Evolutionary conservation across 2,329 filamentous ascomycete species (phyloP).

Genomic region (Pseudogymnoascus verrucosus): DNA sequence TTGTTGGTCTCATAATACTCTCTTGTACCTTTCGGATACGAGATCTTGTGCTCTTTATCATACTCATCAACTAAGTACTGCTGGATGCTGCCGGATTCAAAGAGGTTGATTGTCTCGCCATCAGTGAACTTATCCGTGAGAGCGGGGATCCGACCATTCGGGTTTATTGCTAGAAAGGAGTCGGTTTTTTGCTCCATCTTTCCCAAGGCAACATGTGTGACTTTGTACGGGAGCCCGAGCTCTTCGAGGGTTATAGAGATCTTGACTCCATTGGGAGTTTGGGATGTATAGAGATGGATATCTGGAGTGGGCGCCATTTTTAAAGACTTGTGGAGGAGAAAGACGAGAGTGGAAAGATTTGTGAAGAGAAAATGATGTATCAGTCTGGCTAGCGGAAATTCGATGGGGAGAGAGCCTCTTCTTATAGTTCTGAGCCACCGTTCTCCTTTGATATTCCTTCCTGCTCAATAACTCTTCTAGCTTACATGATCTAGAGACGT

Average conservation of each 20-base stretch:
- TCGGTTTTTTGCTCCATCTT: slow-evolving; percentile 76
- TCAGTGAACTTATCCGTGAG: slow-evolving; percentile 71
- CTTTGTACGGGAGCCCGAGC: slow-evolving; percentile 73
- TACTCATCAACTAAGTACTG: slow-evolving; percentile 78
- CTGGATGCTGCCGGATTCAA: slow-evolving; percentile 77
- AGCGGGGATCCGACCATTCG: slow-evolving; percentile 85
- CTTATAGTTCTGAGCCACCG: not conserved
- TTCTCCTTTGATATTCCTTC: not conserved
- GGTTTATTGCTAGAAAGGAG: slow-evolving; percentile 88
- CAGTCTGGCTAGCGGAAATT: not conserved
- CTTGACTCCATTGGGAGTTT: slow-evolving; percentile 87
- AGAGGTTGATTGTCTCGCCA: slow-evolving; percentile 65
- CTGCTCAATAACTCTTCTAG: not conserved
- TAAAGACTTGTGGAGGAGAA: slow-evolving; percentile 17
- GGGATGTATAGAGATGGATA: slow-evolving; percentile 46
- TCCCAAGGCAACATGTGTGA: slow-evolving; percentile 60
- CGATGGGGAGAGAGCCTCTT: not conserved
- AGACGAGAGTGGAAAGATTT: slow-evolving; percentile 12
- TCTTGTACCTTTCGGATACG: slow-evolving; percentile 61
- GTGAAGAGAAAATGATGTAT: slow-evolving; percentile 13
- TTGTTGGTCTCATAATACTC: slow-evolving; percentile 75
- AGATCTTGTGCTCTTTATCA: slow-evolving; percentile 74
- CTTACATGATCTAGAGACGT: not conserved
- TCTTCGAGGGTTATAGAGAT: slow-evolving; percentile 81
- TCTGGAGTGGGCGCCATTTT: slow-evolving; percentile 35